These are phyloP conservation scores for Rubia peregrina DNA, from an alignment of 305 asterid species.

Conservation along the genomic window DNA sequence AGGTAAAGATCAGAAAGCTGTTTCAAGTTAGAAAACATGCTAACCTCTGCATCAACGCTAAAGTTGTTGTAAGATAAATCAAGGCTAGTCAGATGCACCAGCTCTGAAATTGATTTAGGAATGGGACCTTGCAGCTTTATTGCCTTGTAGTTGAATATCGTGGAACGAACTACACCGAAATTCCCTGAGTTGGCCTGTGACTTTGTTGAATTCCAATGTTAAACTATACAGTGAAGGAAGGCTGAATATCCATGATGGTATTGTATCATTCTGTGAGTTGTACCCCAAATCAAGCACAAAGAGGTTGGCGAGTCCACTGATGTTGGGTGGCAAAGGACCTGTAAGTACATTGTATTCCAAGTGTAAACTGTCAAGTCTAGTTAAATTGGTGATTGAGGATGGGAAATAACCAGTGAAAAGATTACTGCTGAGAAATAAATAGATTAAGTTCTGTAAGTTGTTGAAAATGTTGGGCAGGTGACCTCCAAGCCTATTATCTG, in stretches of 20 bases:
- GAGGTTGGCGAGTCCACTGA: slow-evolving; percentile 16
- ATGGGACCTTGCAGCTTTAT: slow-evolving; percentile 16
- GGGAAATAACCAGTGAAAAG: slow-evolving; percentile 17
- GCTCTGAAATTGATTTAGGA: slow-evolving; percentile 18
- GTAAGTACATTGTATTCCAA: slow-evolving; percentile 8
- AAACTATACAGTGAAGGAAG: neutral
- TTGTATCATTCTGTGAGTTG: slow-evolving; percentile 12
- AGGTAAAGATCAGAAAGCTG: slow-evolving; percentile 15
- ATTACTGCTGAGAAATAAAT: neutral
- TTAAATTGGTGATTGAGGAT: slow-evolving; percentile 16
- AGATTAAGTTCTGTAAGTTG: slow-evolving; percentile 1
- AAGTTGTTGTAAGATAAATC: slow-evolving; percentile 17
- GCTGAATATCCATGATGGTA: slow-evolving; percentile 15
- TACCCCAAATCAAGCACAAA: neutral
- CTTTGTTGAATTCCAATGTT: neutral
- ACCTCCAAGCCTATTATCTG: slow-evolving; percentile 12
- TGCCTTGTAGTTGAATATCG: neutral
- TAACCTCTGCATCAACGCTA: slow-evolving; percentile 17
- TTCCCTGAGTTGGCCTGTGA: slow-evolving; percentile 17
- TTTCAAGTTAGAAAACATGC: slow-evolving; percentile 15
- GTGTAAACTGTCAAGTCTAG: slow-evolving; percentile 8
- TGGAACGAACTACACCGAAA: slow-evolving; percentile 11
- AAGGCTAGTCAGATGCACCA: slow-evolving; percentile 10
- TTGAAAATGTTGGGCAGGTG: slow-evolving; percentile 9
- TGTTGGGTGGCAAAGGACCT: slow-evolving; percentile 17